Base-by-base conservation (phyloP, 495 filamentous ascomycete genomes). In the Trichodelitschia bisporula region DNA sequence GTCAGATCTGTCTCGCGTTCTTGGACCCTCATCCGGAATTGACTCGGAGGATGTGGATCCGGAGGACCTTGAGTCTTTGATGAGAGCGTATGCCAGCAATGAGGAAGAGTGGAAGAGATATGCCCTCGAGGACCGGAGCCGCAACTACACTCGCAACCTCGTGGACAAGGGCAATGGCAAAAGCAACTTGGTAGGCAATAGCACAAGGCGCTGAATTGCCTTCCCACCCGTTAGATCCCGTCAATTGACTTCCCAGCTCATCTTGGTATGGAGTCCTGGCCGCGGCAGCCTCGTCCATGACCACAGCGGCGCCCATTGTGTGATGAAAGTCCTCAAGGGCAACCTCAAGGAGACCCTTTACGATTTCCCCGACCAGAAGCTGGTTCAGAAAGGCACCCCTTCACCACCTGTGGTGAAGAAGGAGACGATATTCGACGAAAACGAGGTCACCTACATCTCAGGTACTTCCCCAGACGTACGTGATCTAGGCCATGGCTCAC, bases 191-290 rank as follows among this genome's bases (percentile, higher is more conserved):
- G 76, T 83, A 59, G 42, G 66, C 15, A 18, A n/a, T 18, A 19
- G 15, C n/a, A 6, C 18, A 29, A 27, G 17, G 10, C 30, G 11
- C 6, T 46, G 24, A n/a, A 28, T 17, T n/a, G 18, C 4, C 26
- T 2, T 16, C 11, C 4, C 13, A 16, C 26, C 13, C 30, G 10
- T 24, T 3, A 11, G 15, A 12, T 12, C 11, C 17, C 21, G 26
- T 18, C 21, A 24, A 26, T 19, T 18, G 12, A 26, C 31, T 19
- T 15, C 17, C 42, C 46, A 84, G 66, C 61, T 92, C 28, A 66
- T 93, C 13, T 61, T 93, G 8, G 83, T 91, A n/a, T 93, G 83
- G 83, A 72, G 62, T 9, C 83, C 83, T 13, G 75, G 77, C n/a
- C 77, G 78, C 49, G 66, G 66, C 14, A 80, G 70, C 43, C 66